A percentile compares a stretch with the other conserved stretches of the same genome.
phyloP scores from a whole-genome alignment of 495 filamentous ascomycete species.

The Chaetomium tenue region DNA sequence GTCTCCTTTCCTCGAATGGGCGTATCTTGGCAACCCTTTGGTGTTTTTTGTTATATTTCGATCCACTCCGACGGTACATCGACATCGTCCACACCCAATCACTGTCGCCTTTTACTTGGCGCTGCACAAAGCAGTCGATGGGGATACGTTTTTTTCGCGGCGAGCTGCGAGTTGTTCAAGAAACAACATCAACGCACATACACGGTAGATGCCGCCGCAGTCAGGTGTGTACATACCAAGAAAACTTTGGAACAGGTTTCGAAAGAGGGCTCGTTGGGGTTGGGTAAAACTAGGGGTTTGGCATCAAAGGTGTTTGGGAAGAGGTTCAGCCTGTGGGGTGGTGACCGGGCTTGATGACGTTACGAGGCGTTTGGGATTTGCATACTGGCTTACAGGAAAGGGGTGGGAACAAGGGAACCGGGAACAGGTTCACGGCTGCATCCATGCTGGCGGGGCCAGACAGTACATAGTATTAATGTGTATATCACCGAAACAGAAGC shows the following conservation, averaged over 20 bases:
- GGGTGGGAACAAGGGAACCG: neutral
- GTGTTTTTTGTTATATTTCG: neutral
- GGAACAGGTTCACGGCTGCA: neutral
- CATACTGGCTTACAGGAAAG: neutral
- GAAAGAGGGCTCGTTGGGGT: neutral
- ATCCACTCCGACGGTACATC: neutral
- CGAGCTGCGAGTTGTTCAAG: no score
- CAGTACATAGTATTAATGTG: neutral
- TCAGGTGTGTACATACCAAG: neutral
- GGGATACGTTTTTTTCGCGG: conserved; percentile 17
- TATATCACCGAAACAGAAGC: neutral
- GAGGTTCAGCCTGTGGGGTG: neutral
- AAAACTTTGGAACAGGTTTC: neutral
- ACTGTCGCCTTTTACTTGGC: conserved; percentile 8
- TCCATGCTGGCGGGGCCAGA: neutral
- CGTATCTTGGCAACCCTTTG: neutral
- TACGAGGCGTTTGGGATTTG: neutral
- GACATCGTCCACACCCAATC: conserved; percentile 6
- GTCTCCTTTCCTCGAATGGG: neutral
- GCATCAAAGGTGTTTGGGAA: neutral
- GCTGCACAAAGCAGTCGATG: conserved; percentile 1
- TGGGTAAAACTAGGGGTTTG: neutral
- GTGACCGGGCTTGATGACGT: neutral
- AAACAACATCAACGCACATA: neutral
- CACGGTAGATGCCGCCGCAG: neutral